Evolutionary conservation across 768 basidiomycete genomes (phyloP), one percentile per base, ranked within the genome.

Genomic region (Xerocomellus intermedius): DNA sequence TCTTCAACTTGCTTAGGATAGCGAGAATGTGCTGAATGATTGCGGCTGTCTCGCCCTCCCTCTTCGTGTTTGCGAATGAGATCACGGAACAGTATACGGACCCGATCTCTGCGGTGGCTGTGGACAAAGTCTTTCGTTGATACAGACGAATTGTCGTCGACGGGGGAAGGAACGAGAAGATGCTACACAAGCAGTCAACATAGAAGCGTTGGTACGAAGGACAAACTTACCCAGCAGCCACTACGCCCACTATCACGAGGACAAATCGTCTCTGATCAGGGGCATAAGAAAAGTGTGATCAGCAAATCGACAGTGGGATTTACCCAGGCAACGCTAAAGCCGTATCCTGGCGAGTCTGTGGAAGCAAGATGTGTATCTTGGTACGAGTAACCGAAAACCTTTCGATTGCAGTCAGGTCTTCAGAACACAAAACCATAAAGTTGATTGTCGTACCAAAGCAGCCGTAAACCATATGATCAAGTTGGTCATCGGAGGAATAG

Each of bases 321-420:
- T 61, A 84, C 85, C 89, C 89, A 92, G 17, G 88, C 83, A n/a
- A 93, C 82, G 24, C 76, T 66, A 54, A 80, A 80, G 1, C 89
- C 89, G 47, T 71, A 79, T 16, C 84, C 86, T 41, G 77, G 82
- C 30, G 77, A 82, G 26, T 74, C 78, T 42, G 81, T 72, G n/a
- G 74, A 35, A 3, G 63, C 21, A 33, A 83, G 68, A 59, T 82
- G 78, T 0, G 74, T 69, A 67, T 87, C 82, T 67, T 85, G 79
- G 70, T 86, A 89, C 12, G 87, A 90, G 67, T 85, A 90, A 2
- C 88, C 89, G 41, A 89, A 64, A 0, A 90, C 80, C 87, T 88
- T 44, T 47, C 0, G 7, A 26, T 42, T 19, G 42, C 17, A 24
- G 38, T 50, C 30, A 55, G 32, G 21, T 12, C 4, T 9, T n/a